Evolutionary conservation across 805 yeast genomes (phyloP).

Genomic region (Candida coleopterorum): DNA sequence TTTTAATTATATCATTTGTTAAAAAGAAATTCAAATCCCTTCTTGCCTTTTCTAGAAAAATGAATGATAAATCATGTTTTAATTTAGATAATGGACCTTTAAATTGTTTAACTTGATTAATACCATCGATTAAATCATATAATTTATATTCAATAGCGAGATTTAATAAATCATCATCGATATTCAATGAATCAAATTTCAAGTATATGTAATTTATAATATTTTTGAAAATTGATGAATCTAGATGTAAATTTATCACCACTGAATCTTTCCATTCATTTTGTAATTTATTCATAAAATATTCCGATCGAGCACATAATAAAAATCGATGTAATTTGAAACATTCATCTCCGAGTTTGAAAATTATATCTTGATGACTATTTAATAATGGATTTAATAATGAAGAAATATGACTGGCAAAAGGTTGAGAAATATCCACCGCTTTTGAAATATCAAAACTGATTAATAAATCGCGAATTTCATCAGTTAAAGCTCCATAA

Average conservation of each 20-base stretch:
- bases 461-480: slow-evolving; percentile 53
- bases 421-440: slow-evolving; percentile 65
- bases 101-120: slow-evolving; percentile 20
- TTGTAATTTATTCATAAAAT: slow-evolving; percentile 17
- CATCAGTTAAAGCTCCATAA: slow-evolving; percentile 72
- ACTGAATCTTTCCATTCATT: slow-evolving; percentile 16
- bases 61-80: slow-evolving; percentile 27
- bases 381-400: slow-evolving; percentile 26
- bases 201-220: slow-evolving; percentile 28
- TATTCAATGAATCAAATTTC: slow-evolving; percentile 26
- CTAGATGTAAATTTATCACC: slow-evolving; percentile 15
- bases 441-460: slow-evolving; percentile 64
- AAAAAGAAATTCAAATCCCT: slow-evolving; percentile 28
- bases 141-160: slow-evolving; percentile 32
- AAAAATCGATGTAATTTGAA: slow-evolving; percentile 25
- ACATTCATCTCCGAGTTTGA: slow-evolving; percentile 16
- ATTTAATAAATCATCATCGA: slow-evolving; percentile 18
- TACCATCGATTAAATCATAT: slow-evolving; percentile 30
- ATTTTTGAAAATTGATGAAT: slow-evolving; percentile 17
- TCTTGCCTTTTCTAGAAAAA: slow-evolving; percentile 32
- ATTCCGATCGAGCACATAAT: slow-evolving; percentile 31
- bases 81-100: slow-evolving; percentile 21
- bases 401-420: slow-evolving; percentile 63
- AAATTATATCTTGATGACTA: slow-evolving; percentile 28
- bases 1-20: slow-evolving; percentile 16